phyloP scores from a whole-genome alignment of 169 alveolate genomes.

The Plasmodium gallinaceum region DNA sequence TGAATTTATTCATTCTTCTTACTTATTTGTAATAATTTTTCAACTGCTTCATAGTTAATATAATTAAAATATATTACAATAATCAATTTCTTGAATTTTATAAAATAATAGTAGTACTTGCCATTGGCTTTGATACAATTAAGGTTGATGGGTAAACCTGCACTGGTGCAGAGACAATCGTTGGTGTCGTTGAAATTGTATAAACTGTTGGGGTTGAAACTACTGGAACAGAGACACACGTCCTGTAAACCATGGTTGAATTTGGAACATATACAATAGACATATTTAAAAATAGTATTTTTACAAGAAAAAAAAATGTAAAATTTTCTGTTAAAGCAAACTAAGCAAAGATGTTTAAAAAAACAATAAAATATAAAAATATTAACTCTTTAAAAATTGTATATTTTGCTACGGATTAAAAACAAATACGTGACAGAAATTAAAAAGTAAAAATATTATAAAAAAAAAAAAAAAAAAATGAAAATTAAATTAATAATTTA shows the following conservation, averaged over 20 bases:
- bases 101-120: conserved; percentile 40
- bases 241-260: conserved; percentile 26
- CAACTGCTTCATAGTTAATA: neutral
- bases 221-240: conserved; percentile 53
- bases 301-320: neutral
- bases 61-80: neutral
- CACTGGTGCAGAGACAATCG: conserved; percentile 43
- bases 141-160: conserved; percentile 19
- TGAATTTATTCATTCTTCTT: neutral
- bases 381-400: too few species aligned
- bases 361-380: neutral
- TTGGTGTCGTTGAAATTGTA: conserved; percentile 19
- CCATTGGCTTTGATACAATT: conserved; percentile 31
- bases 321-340: neutral
- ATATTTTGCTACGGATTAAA: too few species aligned
- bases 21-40: conserved; percentile 1
- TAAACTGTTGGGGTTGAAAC: conserved; percentile 27
- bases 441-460: neutral
- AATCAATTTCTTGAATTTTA: neutral
- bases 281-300: conserved; percentile 26
- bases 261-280: conserved; percentile 49
- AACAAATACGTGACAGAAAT: neutral
- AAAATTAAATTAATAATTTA: too few species aligned
- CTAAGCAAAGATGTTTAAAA: too few species aligned
- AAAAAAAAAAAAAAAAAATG: too few species aligned